phyloP scores from a whole-genome alignment of 2,329 filamentous ascomycete genomes.

The Ophiostoma quercus region DNA sequence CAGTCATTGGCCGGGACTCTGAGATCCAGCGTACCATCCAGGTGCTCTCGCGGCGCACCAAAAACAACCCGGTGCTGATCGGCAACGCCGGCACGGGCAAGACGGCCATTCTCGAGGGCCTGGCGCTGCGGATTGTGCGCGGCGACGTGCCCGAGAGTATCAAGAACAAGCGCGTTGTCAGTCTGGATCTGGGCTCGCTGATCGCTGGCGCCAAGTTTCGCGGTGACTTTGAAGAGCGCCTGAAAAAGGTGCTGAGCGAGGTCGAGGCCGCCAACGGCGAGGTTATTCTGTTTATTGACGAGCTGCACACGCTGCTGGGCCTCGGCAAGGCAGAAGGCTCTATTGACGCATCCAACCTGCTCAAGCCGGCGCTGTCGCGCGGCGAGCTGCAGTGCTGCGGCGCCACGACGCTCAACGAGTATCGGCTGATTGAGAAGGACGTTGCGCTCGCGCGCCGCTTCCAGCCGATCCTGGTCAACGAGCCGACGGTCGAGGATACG shows the following conservation, averaged over 20 bases:
- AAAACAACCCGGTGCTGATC: slow-evolving; percentile 95
- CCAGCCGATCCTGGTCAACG: slow-evolving; percentile 88
- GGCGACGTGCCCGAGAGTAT: slow-evolving; percentile 95
- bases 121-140: slow-evolving; percentile 82
- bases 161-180: slow-evolving; percentile 86
- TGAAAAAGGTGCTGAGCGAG: slow-evolving; percentile 87
- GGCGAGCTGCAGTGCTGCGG: slow-evolving; percentile 94
- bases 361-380: slow-evolving; percentile 88
- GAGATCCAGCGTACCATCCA: slow-evolving; percentile 95
- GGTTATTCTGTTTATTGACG: slow-evolving; percentile 92
- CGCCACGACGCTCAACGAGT: slow-evolving; percentile 88
- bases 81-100: slow-evolving; percentile 88
- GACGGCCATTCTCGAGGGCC: slow-evolving; percentile 84
- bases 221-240: slow-evolving; percentile 89
- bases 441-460: slow-evolving; percentile 87
- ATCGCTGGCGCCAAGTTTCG: slow-evolving; percentile 95
- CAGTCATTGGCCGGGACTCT: slow-evolving; percentile 85
- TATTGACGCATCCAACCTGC: slow-evolving; percentile 89
- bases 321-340: slow-evolving; percentile 93
- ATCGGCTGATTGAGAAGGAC: slow-evolving; percentile 91
- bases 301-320: slow-evolving; percentile 84
- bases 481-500: slow-evolving; percentile 85
- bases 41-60: slow-evolving; percentile 83
- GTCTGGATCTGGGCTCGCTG: slow-evolving; percentile 81
- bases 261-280: slow-evolving; percentile 83